Evolutionary conservation across 306 rosid genomes (phyloP).

Genomic region (Acacia melanoxylon): DNA sequence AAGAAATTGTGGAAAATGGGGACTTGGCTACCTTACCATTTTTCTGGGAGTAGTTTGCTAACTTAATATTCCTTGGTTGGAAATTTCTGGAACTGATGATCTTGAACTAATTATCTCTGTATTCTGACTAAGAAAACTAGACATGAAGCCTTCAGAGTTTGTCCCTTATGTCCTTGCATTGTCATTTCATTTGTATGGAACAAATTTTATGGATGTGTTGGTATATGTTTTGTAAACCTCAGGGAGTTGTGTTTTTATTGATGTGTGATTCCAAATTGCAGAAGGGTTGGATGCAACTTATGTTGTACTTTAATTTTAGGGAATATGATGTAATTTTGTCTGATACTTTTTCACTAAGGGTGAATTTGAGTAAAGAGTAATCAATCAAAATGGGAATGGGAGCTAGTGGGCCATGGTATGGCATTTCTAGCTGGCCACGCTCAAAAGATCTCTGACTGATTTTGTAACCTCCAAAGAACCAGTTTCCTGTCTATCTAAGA

Average conservation of each 20-base stretch:
- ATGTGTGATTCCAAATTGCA: background rate
- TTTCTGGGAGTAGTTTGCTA: conserved; percentile 56
- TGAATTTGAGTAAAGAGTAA: background rate
- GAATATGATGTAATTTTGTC: background rate
- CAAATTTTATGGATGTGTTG: background rate
- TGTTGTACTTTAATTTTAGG: background rate
- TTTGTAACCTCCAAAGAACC: background rate
- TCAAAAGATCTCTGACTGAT: conserved; percentile 16
- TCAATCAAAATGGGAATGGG: background rate
- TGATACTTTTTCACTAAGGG: background rate
- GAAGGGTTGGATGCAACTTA: background rate
- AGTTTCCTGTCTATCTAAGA: too few relatives aligned
- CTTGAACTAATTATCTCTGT: conserved; percentile 11
- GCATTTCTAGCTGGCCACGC: conserved; percentile 13
- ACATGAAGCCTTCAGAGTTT: background rate
- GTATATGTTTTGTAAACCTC: background rate
- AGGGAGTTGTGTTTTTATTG: background rate
- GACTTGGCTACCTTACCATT: conserved; percentile 54
- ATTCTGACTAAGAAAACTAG: background rate
- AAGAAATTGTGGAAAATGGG: conserved; percentile 49
- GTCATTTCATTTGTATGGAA: background rate
- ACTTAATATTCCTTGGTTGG: background rate
- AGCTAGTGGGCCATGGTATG: background rate
- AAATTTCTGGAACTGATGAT: background rate
- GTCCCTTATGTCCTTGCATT: background rate